phyloP scores from a whole-genome alignment of 495 filamentous ascomycete species.

The Aspergillus hancockii region DNA sequence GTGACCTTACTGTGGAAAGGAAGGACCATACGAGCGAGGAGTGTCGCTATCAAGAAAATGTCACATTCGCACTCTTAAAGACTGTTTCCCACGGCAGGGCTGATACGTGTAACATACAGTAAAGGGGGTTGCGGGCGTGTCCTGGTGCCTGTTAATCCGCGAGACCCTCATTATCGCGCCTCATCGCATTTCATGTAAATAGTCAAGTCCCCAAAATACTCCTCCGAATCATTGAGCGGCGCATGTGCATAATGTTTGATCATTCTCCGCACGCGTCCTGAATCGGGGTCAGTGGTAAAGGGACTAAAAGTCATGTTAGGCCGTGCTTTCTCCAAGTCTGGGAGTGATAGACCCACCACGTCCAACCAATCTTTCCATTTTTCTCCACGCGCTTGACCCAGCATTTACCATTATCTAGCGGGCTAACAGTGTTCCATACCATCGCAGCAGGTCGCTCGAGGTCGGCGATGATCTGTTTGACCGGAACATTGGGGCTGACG shows the following conservation, averaged over 20 bases:
- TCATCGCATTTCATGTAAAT: constrained; percentile 21
- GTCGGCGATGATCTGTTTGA: constrained; percentile 39
- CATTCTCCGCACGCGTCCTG: constrained; percentile 21
- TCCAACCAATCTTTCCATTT: constrained; percentile 23
- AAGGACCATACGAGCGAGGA: constrained; percentile 26
- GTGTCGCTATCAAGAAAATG: constrained; percentile 17
- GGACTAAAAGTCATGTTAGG: constrained; percentile 14
- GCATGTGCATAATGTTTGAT: constrained; percentile 22
- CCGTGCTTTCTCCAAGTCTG: neutral
- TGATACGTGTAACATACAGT: neutral
- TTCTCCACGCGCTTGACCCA: constrained; percentile 18
- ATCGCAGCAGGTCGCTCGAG: constrained; percentile 31
- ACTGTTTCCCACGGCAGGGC: neutral
- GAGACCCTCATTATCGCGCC: neutral
- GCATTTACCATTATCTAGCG: constrained; percentile 13
- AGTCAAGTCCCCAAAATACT: constrained; percentile 28
- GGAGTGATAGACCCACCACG: constrained; percentile 14
- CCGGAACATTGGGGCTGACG: constrained; percentile 34
- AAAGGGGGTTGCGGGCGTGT: neutral
- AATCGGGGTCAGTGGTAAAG: constrained; percentile 30
- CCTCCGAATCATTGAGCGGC: constrained; percentile 19
- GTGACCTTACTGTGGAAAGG: constrained; percentile 33
- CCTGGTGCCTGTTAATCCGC: neutral
- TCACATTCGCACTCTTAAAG: neutral
- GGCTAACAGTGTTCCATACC: constrained; percentile 34